phyloP scores from a whole-genome alignment of 495 filamentous ascomycete genomes.

The Eremomyces bilateralis region DNA sequence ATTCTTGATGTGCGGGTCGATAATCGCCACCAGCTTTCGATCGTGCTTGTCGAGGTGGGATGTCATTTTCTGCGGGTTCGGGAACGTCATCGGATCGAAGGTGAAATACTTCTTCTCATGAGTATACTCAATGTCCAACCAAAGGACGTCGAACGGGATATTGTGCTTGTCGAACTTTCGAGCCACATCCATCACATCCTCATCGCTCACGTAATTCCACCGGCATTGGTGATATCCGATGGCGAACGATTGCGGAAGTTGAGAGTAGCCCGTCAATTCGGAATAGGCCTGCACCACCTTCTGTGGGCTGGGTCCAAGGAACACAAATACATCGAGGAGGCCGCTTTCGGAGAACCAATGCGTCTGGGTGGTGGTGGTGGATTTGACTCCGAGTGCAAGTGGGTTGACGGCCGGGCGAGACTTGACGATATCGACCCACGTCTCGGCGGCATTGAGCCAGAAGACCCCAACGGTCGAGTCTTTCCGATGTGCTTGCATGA shows the following conservation, averaged over 20 bases:
- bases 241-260: constrained; percentile 76
- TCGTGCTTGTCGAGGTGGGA: constrained; percentile 64
- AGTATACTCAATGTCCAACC: constrained; percentile 94
- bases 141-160: constrained; percentile 96
- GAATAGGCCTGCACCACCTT: constrained; percentile 63
- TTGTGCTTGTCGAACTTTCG: constrained; percentile 84
- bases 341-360: constrained; percentile 95
- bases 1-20: constrained; percentile 97
- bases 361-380: constrained; percentile 58
- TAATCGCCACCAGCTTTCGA: constrained; percentile 81
- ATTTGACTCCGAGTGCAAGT: constrained; percentile 43
- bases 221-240: constrained; percentile 92
- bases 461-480: constrained; percentile 92
- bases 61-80: constrained; percentile 68
- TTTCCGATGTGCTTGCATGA: constrained; percentile 92
- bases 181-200: constrained; percentile 91
- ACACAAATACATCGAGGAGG: constrained; percentile 76
- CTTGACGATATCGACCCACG: constrained; percentile 90
- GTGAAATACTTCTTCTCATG: constrained; percentile 95
- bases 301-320: constrained; percentile 67
- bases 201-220: constrained; percentile 96
- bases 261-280: constrained; percentile 83
- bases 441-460: constrained; percentile 95
- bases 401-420: constrained; percentile 53
- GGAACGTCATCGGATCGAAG: constrained; percentile 75